Evolutionary conservation across 2,329 filamentous ascomycete genomes (phyloP), one percentile per base, ranked within the genome.

Genomic region (Graphium sp.): DNA sequence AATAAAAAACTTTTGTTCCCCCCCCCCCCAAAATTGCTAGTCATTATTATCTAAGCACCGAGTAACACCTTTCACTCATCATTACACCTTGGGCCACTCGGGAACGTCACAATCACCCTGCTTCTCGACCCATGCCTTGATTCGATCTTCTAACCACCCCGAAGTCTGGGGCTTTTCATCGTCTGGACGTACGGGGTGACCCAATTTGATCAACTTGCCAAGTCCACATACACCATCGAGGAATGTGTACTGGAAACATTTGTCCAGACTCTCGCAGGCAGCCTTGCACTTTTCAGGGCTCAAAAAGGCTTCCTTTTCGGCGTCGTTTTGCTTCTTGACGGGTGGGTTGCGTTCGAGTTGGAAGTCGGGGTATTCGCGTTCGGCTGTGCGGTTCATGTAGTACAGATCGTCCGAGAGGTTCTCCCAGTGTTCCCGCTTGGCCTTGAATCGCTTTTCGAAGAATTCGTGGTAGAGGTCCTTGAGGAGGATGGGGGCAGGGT

Each of bases 381-480:
- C 43, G 4, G 49, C 43, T 18, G 53, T 50, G 10, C 49, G 50
- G 25, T 45, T 54, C 32, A 55, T 44, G 36, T 60, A 63, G 37
- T 54, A 58, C 8, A 48, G 46, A 26, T 62, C 58, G 16, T 64
- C 53, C 4, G 62, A 59, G 5, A 58, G 38, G 37, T 69, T 68
- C 40, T 67, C 57, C 63, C 63, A 69, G 28, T 64, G 49, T 7
- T 58, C 48, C 11, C 58, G 53, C 21, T 43, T 40, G 5, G 47
- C 38, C 18, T 50, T 43, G 35, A 66, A 46, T 17, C 56, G 50
- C 2, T 54, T 57, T 2, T 46, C 49, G 32, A 67, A 53, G 33
- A 67, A 56, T 28, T 53, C 45, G 4, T 60, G 39, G 39, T 63
- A 69, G 18, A 68, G 39, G 32, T 68, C 62, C 33, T 48, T 50